Conservation (phyloP, 225 moss, liverwort and hornwort genomes). For the Thuidium tamariscinum region DNA sequence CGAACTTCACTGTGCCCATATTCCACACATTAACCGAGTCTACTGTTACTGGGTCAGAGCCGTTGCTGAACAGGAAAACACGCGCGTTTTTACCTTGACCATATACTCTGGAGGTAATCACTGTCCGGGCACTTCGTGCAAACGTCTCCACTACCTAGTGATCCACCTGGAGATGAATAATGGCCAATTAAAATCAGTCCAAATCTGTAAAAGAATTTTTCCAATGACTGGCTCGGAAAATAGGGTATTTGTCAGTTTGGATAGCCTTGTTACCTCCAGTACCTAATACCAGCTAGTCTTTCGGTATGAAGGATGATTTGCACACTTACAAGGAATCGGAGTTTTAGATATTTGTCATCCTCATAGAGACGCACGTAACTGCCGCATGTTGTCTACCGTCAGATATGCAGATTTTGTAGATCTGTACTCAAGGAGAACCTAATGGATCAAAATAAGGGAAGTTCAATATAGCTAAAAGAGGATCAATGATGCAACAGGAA, state of each 20-base stretch:
- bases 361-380: conserved; percentile 26
- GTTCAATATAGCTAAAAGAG: not conserved
- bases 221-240: not conserved
- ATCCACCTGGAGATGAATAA: conserved; percentile 27
- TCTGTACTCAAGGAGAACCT: not conserved
- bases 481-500: not conserved
- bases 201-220: not conserved
- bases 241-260: not conserved
- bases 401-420: conserved; percentile 37
- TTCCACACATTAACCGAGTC: conserved; percentile 31
- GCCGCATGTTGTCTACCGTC: conserved; percentile 16
- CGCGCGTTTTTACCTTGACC: conserved; percentile 26
- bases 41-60: conserved; percentile 16
- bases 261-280: not conserved
- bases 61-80: conserved; percentile 65
- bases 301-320: not conserved
- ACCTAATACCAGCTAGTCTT: not conserved
- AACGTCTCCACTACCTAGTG: conserved; percentile 53
- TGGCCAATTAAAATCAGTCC: not conserved
- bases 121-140: conserved; percentile 32
- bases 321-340: conserved; percentile 26
- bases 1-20: conserved; percentile 7
- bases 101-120: conserved; percentile 49
- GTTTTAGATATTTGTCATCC: conserved; percentile 39
- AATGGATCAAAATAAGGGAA: not conserved